A percentile compares a stretch with the other conserved stretches of the same genome.
Evolutionary conservation across 345 rosid species (phyloP).

Genomic region (Citrus glauca): DNA sequence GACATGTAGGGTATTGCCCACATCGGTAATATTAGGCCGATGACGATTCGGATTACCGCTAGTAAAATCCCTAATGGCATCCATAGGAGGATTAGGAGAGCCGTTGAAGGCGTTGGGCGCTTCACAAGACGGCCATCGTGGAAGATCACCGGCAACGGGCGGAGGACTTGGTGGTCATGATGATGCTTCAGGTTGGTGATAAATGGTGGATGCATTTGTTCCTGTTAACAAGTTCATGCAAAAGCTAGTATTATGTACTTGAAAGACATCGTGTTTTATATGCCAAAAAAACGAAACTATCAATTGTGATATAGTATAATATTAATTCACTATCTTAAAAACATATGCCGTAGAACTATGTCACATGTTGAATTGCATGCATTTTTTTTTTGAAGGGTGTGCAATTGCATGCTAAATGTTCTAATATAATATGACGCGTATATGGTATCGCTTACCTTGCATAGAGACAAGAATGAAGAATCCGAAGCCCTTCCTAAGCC

Average conservation of each 20-base stretch:
- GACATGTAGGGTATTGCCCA: conserved; percentile 55
- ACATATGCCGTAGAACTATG: no score
- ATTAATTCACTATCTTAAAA: no score
- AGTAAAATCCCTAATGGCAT: conserved; percentile 73
- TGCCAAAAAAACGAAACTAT: neutral
- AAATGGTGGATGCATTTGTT: conserved; percentile 54
- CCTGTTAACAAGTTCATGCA: conserved; percentile 34
- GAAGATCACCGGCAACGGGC: conserved; percentile 77
- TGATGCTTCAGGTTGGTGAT: conserved; percentile 14
- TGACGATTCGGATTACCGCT: conserved; percentile 43
- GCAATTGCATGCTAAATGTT: no score
- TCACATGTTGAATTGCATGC: no score
- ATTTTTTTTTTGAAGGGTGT: no score
- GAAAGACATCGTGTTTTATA: neutral
- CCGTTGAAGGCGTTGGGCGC: conserved; percentile 69
- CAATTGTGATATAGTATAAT: no score
- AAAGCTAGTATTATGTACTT: neutral
- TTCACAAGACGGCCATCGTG: conserved; percentile 90
- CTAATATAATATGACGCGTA: no score
- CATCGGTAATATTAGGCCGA: conserved; percentile 61
- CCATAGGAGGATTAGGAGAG: conserved; percentile 75
- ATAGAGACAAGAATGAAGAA: conserved; percentile 47
- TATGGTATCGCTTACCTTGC: conserved; percentile 43
- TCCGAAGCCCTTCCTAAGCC: conserved; percentile 44
- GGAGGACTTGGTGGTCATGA: conserved; percentile 28